Conservation (phyloP, 768 basidiomycete genomes). For the Cystofilobasidium ferigula region DNA sequence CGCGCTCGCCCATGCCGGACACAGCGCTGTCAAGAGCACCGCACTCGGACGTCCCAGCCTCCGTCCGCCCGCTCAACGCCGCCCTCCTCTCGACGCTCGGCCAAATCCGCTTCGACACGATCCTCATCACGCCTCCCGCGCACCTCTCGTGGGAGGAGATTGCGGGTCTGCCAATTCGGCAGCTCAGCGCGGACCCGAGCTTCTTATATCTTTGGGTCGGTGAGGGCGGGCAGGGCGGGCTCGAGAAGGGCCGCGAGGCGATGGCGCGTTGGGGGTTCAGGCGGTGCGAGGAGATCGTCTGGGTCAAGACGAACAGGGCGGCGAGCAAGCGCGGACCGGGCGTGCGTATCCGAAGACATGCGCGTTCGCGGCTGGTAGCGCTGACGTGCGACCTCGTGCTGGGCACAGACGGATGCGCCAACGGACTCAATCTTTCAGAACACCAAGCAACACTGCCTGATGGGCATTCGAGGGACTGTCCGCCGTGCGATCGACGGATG, state of each 20-base stretch:
- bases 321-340: constrained; percentile 42
- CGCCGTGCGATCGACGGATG: constrained; percentile 84
- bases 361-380: too few species aligned
- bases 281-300: constrained; percentile 94
- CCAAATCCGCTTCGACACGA: constrained; percentile 13
- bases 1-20: not conserved
- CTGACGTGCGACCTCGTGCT: not conserved
- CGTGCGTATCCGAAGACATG: not conserved
- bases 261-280: constrained; percentile 78
- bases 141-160: constrained; percentile 66
- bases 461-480: constrained; percentile 95
- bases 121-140: constrained; percentile 22
- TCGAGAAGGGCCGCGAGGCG: constrained; percentile 82
- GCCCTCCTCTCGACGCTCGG: constrained; percentile 57
- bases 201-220: constrained; percentile 97
- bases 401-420: not conserved
- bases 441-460: constrained; percentile 90
- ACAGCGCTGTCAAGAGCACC: not conserved
- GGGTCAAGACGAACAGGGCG: constrained; percentile 81
- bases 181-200: constrained; percentile 76
- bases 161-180: constrained; percentile 66
- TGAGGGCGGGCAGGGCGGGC: constrained; percentile 72
- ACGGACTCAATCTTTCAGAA: constrained; percentile 34
- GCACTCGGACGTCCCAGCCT: constrained; percentile 9
- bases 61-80: constrained; percentile 63